phyloP scores from a whole-genome alignment of 2,329 filamentous ascomycete species.

The Cladophialophora immunda region DNA sequence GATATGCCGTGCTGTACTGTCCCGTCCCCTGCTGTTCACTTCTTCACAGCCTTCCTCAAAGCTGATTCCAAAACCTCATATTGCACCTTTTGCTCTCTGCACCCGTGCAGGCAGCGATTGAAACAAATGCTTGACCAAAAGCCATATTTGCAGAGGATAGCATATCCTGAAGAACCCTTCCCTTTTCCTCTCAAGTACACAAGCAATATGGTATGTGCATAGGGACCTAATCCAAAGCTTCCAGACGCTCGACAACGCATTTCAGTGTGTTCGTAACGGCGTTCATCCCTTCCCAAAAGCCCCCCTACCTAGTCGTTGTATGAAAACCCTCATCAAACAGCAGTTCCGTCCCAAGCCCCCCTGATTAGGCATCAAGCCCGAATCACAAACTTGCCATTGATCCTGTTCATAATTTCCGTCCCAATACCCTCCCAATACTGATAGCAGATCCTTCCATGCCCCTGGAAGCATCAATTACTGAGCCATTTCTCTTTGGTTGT shows the following conservation, averaged over 20 bases:
- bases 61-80: neutral
- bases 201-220: constrained; percentile 1
- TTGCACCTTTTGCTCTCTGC: neutral
- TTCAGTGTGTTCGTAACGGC: constrained; percentile 4
- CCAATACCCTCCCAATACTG: constrained; percentile 5
- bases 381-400: constrained; percentile 3
- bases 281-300: constrained; percentile 5
- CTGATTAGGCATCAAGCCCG: neutral
- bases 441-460: neutral
- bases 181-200: neutral
- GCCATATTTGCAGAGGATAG: neutral
- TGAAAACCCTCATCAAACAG: constrained; percentile 1
- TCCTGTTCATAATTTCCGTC: neutral
- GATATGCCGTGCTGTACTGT: neutral
- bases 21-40: neutral
- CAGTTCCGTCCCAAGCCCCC: constrained; percentile 1
- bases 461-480: constrained; percentile 1
- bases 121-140: constrained; percentile 6
- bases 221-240: constrained; percentile 3
- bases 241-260: constrained; percentile 8
- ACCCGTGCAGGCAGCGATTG: neutral
- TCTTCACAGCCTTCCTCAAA: neutral
- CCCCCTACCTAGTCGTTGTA: neutral
- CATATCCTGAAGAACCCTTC: neutral
- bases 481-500: neutral